A percentile compares a stretch with the other conserved stretches of the same genome.
phyloP scores from a whole-genome alignment of 169 alveolate species.

The Plasmodium falciparum region DNA sequence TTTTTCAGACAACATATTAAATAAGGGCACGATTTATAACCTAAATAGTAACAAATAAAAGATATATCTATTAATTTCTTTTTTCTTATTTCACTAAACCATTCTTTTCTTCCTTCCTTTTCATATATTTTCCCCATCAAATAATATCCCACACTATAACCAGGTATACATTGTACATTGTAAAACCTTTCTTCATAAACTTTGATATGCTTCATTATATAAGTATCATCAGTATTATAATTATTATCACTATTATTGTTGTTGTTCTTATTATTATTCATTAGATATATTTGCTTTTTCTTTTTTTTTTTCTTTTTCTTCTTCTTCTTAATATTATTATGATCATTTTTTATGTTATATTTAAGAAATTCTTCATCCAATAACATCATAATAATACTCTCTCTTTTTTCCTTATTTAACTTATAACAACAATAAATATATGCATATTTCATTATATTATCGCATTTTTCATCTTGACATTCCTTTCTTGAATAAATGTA shows the following conservation, averaged over 20 bases:
- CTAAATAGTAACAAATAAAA: slow-evolving; percentile 52
- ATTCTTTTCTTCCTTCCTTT: slow-evolving; percentile 58
- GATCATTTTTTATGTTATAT: slow-evolving; percentile 8
- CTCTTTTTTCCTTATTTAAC: slow-evolving; percentile 53
- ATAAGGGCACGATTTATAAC: slow-evolving; percentile 67
- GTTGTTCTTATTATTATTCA: slow-evolving; percentile 7
- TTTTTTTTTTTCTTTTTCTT: background rate
- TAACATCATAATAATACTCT: slow-evolving; percentile 34
- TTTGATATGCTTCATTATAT: slow-evolving; percentile 12
- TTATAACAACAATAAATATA: slow-evolving; percentile 70
- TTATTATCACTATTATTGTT: background rate
- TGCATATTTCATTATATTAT: slow-evolving; percentile 63
- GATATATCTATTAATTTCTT: slow-evolving; percentile 63
- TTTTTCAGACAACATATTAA: slow-evolving; percentile 38
- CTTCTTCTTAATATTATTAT: background rate
- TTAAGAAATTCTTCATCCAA: slow-evolving; percentile 58
- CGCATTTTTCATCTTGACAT: slow-evolving; percentile 45
- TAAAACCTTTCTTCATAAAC: slow-evolving; percentile 39
- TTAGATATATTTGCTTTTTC: too few species aligned
- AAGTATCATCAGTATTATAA: background rate
- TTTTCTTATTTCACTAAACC: slow-evolving; percentile 37
- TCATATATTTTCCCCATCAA: slow-evolving; percentile 63
- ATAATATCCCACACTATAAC: slow-evolving; percentile 65
- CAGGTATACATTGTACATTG: slow-evolving; percentile 48
- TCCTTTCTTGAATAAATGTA: slow-evolving; percentile 31